A percentile compares a stretch with the other conserved stretches of the same genome.
These are phyloP conservation scores for Apiotrichum veenhuisii DNA, from an alignment of 1,284 basidiomycete genomes.

Conservation along the genomic window DNA sequence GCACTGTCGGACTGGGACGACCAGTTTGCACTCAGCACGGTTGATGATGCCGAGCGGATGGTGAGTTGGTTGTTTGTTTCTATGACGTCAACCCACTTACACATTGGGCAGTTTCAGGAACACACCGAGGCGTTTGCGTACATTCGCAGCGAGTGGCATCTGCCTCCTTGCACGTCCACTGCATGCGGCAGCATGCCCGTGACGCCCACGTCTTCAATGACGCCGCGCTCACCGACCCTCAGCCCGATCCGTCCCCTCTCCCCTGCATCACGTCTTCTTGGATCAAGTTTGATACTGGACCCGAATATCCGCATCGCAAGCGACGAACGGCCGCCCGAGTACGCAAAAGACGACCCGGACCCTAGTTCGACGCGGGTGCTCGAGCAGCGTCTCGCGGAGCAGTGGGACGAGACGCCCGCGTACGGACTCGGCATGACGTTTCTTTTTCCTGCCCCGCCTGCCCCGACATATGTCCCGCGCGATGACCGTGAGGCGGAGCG, in stretches of 20 bases:
- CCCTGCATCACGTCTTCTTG: background rate
- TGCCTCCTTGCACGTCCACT: background rate
- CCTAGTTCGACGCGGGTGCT: conserved; percentile 34
- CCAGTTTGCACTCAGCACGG: background rate
- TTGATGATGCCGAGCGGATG: background rate
- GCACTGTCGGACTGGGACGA: background rate
- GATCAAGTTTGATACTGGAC: background rate
- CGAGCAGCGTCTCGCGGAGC: conserved; percentile 32
- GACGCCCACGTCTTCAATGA: background rate
- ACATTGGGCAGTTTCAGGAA: background rate
- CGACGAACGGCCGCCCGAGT: conserved; percentile 34
- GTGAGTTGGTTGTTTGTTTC: background rate
- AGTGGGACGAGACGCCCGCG: background rate
- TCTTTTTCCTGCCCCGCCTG: background rate
- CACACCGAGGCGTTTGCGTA: background rate
- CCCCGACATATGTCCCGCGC: background rate
- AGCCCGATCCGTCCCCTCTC: background rate
- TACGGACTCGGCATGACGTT: background rate
- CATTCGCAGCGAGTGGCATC: conserved; percentile 2
- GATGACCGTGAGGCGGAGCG: too few relatives aligned
- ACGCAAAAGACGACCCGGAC: conserved; percentile 38
- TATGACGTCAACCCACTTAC: background rate
- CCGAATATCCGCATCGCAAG: background rate
- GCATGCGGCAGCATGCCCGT: background rate
- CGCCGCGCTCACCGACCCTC: background rate